These are phyloP conservation scores for Suillus bovinus DNA, from an alignment of 768 basidiomycete species.

Conservation along the genomic window DNA sequence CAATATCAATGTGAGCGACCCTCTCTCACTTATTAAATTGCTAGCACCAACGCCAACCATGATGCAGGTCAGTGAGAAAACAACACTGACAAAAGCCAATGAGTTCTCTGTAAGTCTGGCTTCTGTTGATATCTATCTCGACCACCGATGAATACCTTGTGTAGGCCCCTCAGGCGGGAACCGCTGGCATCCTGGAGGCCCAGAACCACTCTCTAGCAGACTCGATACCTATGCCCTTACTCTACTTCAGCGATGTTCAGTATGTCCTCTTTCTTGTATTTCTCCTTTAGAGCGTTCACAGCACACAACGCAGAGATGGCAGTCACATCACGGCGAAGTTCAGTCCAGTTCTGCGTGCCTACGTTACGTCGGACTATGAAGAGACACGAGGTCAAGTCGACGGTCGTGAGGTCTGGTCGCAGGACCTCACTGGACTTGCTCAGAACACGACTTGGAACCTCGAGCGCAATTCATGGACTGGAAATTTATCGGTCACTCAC, in stretches of 20 bases:
- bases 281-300: not conserved
- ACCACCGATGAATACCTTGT: not conserved
- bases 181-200: not conserved
- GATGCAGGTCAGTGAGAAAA: not conserved
- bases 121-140: not conserved
- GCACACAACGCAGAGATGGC: not conserved
- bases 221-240: not conserved
- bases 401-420: not conserved
- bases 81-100: not conserved
- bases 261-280: not conserved
- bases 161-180: not conserved
- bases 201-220: not conserved
- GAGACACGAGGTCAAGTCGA: not conserved
- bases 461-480: not conserved
- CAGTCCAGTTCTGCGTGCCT: not conserved
- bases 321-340: not conserved
- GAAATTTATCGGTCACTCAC: not conserved
- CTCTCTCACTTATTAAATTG: too few relatives aligned
- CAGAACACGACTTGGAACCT: conserved; percentile 1
- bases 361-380: conserved; percentile 7
- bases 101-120: not conserved
- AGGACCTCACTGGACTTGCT: not conserved
- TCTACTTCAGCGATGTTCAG: not conserved
- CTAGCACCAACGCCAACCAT: not conserved
- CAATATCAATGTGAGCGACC: not conserved